Evolutionary conservation across 1,284 basidiomycete species (phyloP).

Genomic region (Rugiboletus extremiorientalis): DNA sequence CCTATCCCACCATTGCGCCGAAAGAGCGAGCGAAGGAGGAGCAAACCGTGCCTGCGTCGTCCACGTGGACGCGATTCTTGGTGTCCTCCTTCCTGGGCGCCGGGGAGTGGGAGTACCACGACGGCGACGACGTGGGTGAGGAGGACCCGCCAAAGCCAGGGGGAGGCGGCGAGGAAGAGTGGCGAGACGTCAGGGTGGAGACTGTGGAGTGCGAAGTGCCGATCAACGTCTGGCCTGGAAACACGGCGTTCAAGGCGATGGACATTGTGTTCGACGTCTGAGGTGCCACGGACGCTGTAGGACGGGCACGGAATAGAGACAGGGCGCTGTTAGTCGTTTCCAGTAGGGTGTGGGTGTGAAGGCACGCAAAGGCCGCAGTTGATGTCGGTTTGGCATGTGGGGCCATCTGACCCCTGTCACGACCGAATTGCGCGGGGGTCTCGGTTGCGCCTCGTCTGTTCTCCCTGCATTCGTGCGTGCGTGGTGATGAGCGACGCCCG

Average conservation of each 20-base stretch:
- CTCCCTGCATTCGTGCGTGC: too few species aligned
- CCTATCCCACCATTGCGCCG: slow-evolving; percentile 58
- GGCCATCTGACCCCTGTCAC: slow-evolving; percentile 17
- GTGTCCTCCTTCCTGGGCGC: slow-evolving; percentile 51
- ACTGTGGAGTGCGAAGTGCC: slow-evolving; percentile 91
- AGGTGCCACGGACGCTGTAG: too few species aligned
- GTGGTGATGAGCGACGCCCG: neutral
- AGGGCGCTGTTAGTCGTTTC: too few species aligned
- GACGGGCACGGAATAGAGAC: too few species aligned
- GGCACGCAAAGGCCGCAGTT: slow-evolving; percentile 11
- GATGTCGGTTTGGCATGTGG: neutral
- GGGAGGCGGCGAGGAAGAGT: slow-evolving; percentile 59
- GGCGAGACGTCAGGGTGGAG: slow-evolving; percentile 67
- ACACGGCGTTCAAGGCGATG: slow-evolving; percentile 83
- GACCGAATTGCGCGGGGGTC: slow-evolving; percentile 15
- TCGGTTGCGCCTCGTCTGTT: too few species aligned
- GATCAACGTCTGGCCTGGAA: slow-evolving; percentile 85
- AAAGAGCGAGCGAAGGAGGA: slow-evolving; percentile 43
- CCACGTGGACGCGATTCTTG: slow-evolving; percentile 57
- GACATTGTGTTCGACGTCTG: slow-evolving; percentile 79
- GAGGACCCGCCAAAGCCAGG: slow-evolving; percentile 6
- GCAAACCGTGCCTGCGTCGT: slow-evolving; percentile 1
- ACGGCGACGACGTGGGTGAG: slow-evolving; percentile 48
- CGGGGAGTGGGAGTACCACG: slow-evolving; percentile 52
- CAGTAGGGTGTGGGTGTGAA: too few species aligned